Evolutionary conservation across 345 rosid species (phyloP), one percentile per base, ranked within the genome.

Genomic region (Pugionium dolabratum): DNA sequence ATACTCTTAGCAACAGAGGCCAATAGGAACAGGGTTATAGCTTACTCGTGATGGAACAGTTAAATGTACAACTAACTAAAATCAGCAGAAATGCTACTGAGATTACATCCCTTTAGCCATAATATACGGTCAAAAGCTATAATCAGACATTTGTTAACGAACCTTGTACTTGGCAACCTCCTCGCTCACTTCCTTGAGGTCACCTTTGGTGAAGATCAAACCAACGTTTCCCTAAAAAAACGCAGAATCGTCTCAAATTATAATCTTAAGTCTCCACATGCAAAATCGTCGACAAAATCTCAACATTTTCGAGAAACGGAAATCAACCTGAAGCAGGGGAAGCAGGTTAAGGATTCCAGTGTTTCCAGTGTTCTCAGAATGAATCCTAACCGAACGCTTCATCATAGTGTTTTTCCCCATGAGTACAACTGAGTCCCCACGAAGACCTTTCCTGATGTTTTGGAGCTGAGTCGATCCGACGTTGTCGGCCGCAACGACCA

Each of bases 401-500:
- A 88, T 88, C 96, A 91, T 91, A 35, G 98, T 91, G 70, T 91
- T 91, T 75, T 91, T 91, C 1, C 96, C 97, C 94, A 91, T 91
- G 1, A 91, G 86, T 4, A 88, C 85, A 4, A 91, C 32, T 0
- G 97, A 88, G 79, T 88, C 89, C 7, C 96, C 96, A 6, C 96
- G 82, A 36, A 91, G 84, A 62, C 98, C 96, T 11, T 2, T 76
- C 64, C 96, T 73, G 57, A 91, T 91, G 71, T 74, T 86, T 84
- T 88, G 96, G 11, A 91, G 79, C 83, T 91, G 98, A 39, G 73
- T 88, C 7, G 98, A 91, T 1, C 98, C 98, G 0, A 91, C 96
- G 32, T 91, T 91, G 48, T 91, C 94, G 3, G 91, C 94, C 0
- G 87, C 88, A 25, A 58, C 98, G 26, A 91, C 49, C 32, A 91